Evolutionary conservation across 306 rosid species (phyloP).

Genomic region (Medicago truncatula): MtrunA17r5.0-ANR NC_053049.1:48951001-48951500

Average conservation of each 20-base stretch:
- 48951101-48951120: conserved; percentile 52
- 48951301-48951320: conserved; percentile 53
- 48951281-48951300: conserved; percentile 49
- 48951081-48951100: conserved; percentile 49
- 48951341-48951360: not conserved
- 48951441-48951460: not conserved
- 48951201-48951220: conserved; percentile 7
- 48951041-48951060: not conserved
- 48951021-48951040: not conserved
- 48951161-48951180: not conserved
- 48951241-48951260: conserved; percentile 26
- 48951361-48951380: not conserved
- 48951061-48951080: conserved; percentile 30
- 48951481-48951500: conserved; percentile 35
- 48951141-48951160: not conserved
- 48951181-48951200: not conserved
- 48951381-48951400: too few species aligned
- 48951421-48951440: not conserved
- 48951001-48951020: too few species aligned
- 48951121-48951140: conserved; percentile 24
- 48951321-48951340: too few species aligned
- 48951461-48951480: not conserved
- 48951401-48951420: too few species aligned
- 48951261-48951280: conserved; percentile 35
- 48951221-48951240: not conserved